Conservation (phyloP, 305 asterid species). For the Solanum hybrid region DNA sequence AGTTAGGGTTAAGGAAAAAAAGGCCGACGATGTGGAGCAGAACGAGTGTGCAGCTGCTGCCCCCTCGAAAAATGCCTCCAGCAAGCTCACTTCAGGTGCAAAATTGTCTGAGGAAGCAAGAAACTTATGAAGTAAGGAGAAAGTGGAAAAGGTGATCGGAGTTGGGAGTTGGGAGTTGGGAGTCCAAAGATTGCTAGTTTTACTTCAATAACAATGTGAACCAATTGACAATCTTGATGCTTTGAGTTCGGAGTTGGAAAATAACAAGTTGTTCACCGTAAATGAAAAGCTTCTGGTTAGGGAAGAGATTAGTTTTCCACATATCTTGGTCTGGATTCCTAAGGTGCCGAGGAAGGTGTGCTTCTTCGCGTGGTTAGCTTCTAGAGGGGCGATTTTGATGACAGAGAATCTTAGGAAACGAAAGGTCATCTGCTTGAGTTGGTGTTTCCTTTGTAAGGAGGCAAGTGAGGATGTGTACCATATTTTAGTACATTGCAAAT, state of each 20-base stretch:
- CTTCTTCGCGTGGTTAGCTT: not conserved
- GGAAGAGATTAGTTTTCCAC: not conserved
- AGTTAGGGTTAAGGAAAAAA: not conserved
- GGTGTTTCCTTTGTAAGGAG: not conserved
- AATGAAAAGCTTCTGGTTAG: not conserved
- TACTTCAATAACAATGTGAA: not conserved
- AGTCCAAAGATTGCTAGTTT: not conserved
- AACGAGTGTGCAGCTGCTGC: not conserved
- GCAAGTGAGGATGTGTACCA: not conserved
- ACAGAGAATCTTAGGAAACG: not conserved
- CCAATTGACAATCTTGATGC: not conserved
- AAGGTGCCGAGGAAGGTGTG: not conserved
- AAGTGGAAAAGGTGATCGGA: not conserved
- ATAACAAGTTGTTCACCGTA: not conserved
- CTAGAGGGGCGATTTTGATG: not conserved
- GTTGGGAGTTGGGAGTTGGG: not conserved
- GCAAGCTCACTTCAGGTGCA: not conserved
- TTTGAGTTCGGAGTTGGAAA: not conserved
- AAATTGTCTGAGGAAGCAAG: not conserved
- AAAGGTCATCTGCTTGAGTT: not conserved
- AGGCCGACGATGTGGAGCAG: not conserved
- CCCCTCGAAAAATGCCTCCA: not conserved
- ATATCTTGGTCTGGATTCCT: not conserved
- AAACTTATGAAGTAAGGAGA: not conserved
- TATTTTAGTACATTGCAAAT: not conserved